These are phyloP conservation scores for Capniomyces stellatus DNA, from an alignment of 371 early-diverging fungal species.

Conservation along the genomic window DNA sequence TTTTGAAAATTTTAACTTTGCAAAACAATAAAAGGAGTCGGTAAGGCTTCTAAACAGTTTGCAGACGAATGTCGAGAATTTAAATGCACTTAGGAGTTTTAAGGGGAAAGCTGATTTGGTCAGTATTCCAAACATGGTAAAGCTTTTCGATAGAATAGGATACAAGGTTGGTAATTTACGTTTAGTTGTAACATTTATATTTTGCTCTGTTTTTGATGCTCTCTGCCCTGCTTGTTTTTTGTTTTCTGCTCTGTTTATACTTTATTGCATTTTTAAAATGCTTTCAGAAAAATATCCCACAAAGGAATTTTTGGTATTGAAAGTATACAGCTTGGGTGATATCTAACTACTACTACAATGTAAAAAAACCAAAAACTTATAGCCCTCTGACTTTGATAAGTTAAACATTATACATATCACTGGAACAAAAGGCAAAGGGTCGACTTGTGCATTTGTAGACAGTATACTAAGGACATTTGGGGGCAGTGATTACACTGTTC, in stretches of 20 bases:
- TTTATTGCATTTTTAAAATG: too few relatives aligned
- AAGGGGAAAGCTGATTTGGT: not conserved
- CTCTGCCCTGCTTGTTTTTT: too few relatives aligned
- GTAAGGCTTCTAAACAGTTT: not conserved
- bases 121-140: conserved; percentile 17
- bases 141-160: conserved; percentile 15
- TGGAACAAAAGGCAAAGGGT: conserved; percentile 81
- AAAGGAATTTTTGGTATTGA: too few relatives aligned
- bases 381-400: conserved; percentile 39
- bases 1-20: too few relatives aligned
- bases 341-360: too few relatives aligned
- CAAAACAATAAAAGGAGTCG: not conserved
- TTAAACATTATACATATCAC: conserved; percentile 66
- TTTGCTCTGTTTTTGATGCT: not conserved
- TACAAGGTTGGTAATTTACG: conserved; percentile 2
- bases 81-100: not conserved
- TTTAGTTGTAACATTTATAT: not conserved
- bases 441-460: conserved; percentile 51
- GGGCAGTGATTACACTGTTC: not conserved
- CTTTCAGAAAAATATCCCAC: too few relatives aligned
- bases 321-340: too few relatives aligned
- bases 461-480: conserved; percentile 34
- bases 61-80: not conserved
- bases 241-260: too few relatives aligned
- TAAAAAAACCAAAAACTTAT: not conserved